Conservation (phyloP, 345 rosid genomes). For the Citrus reticulata region DNA sequence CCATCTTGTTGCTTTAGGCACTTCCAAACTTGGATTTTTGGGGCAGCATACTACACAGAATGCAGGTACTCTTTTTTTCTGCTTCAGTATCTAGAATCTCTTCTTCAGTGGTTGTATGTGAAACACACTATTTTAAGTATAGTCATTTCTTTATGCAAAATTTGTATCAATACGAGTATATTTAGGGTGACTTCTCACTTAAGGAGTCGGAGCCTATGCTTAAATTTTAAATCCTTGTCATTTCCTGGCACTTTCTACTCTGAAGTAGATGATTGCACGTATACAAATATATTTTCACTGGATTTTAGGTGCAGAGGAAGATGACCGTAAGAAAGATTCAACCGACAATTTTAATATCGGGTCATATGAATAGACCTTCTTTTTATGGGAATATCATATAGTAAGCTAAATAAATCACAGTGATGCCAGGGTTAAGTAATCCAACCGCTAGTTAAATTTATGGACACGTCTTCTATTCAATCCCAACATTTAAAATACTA, state of each 20-base stretch:
- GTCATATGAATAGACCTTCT: background rate
- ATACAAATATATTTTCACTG: background rate
- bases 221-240: background rate
- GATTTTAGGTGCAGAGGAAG: background rate
- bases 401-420: background rate
- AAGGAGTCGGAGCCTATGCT: background rate
- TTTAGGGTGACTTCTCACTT: background rate
- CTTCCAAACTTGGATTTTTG: conserved; percentile 84
- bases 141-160: background rate
- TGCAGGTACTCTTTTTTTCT: conserved; percentile 45
- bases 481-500: background rate
- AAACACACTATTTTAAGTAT: background rate
- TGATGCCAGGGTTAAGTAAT: background rate
- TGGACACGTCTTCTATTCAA: background rate
- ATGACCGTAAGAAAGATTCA: background rate
- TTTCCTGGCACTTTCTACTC: background rate
- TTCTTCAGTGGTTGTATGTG: conserved; percentile 1
- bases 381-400: background rate
- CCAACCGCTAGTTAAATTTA: background rate
- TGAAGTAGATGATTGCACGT: background rate
- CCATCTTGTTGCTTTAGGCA: conserved; percentile 40
- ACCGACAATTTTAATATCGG: background rate
- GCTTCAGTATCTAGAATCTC: background rate
- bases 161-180: background rate
- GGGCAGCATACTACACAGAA: conserved; percentile 69